phyloP scores from a whole-genome alignment of 1,284 basidiomycete species.

The Pulchroboletus neoregius region DNA sequence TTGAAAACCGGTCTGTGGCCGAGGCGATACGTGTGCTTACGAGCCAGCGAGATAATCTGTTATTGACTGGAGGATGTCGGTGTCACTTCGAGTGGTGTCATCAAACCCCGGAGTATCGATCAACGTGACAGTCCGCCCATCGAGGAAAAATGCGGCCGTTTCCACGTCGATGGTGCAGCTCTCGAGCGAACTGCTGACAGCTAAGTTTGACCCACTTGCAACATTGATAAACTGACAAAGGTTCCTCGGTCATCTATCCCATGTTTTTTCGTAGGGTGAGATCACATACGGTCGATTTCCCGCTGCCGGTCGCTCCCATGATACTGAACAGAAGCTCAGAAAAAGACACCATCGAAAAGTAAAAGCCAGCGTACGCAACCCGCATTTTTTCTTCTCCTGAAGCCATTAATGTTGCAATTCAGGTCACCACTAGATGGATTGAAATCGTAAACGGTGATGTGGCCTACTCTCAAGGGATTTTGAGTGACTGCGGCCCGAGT shows the following conservation, averaged over 20 bases:
- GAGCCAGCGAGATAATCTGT: conserved; percentile 30
- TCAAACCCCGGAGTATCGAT: conserved; percentile 42
- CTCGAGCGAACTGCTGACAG: conserved; percentile 31
- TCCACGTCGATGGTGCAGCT: conserved; percentile 35
- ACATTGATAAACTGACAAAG: conserved; percentile 32
- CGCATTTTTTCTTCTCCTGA: conserved; percentile 18
- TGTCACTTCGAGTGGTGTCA: conserved; percentile 35
- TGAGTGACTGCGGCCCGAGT: not conserved
- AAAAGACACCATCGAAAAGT: not conserved
- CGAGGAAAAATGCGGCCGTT: conserved; percentile 29
- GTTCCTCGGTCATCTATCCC: not conserved
- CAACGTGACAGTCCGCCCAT: conserved; percentile 26
- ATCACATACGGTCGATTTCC: conserved; percentile 40
- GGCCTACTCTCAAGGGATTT: not conserved
- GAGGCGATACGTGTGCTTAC: conserved; percentile 19
- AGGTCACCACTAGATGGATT: not conserved
- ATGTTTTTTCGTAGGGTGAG: not conserved
- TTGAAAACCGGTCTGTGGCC: not conserved
- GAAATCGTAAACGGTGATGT: not conserved
- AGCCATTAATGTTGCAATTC: conserved; percentile 18
- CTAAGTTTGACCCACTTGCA: conserved; percentile 30
- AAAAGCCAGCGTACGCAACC: conserved; percentile 23
- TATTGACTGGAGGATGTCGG: conserved; percentile 35
- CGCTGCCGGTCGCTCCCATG: conserved; percentile 44
- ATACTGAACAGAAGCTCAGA: conserved; percentile 29